These are phyloP conservation scores for Plantago ovata DNA, from an alignment of 257 asterid species.

Conservation along the genomic window DNA sequence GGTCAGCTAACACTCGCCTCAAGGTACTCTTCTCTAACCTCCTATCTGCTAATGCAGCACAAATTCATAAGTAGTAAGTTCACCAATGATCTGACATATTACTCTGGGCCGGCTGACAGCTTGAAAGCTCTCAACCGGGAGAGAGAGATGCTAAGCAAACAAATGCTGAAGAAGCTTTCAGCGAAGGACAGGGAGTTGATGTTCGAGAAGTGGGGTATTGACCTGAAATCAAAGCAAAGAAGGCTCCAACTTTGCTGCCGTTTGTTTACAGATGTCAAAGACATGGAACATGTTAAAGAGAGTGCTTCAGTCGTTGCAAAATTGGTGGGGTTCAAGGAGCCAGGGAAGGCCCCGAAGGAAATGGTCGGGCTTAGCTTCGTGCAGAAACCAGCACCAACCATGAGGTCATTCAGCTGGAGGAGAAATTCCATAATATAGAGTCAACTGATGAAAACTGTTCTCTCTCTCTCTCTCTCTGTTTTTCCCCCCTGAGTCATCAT, in stretches of 20 bases:
- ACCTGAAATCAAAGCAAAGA: conserved; percentile 65
- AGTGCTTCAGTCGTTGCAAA: conserved; percentile 74
- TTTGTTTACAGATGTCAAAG: conserved; percentile 58
- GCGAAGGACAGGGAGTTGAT: conserved; percentile 64
- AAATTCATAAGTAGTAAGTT: not conserved
- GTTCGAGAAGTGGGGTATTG: conserved; percentile 64
- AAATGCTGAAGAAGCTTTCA: conserved; percentile 56
- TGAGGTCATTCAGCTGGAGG: conserved; percentile 67
- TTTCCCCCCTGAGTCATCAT: conserved; percentile 9
- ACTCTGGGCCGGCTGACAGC: conserved; percentile 29
- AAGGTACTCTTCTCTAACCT: conserved; percentile 33
- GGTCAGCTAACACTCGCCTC: conserved; percentile 32
- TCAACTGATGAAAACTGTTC: conserved; percentile 14
- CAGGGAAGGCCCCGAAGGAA: conserved; percentile 57
- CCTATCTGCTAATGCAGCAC: not conserved
- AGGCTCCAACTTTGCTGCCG: conserved; percentile 51
- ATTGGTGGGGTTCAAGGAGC: conserved; percentile 56
- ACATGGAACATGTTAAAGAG: conserved; percentile 66
- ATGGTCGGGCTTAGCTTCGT: conserved; percentile 82
- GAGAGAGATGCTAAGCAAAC: conserved; percentile 61
- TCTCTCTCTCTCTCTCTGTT: too few species aligned
- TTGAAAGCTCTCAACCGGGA: conserved; percentile 51
- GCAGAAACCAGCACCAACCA: conserved; percentile 30
- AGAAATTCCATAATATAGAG: conserved; percentile 41
- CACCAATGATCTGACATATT: not conserved